These are phyloP conservation scores for Phaeolepiota aurea DNA, from an alignment of 768 basidiomycete species.

Conservation along the genomic window DNA sequence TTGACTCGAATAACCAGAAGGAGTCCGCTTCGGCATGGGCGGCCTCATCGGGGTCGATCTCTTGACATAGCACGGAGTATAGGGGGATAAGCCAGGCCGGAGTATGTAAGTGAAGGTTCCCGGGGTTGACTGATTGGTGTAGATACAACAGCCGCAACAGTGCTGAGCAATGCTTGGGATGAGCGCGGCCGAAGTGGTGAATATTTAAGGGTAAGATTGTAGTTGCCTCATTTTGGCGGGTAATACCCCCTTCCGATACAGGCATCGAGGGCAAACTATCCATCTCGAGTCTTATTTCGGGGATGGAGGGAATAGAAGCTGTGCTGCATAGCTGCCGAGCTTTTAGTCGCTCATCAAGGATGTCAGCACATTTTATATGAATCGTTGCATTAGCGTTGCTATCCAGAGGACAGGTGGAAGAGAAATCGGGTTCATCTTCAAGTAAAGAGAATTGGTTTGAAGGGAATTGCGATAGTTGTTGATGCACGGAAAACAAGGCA, in stretches of 20 bases:
- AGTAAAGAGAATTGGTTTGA: constrained; percentile 38
- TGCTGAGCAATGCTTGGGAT: constrained; percentile 53
- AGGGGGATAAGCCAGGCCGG: constrained; percentile 65
- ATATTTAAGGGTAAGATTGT: constrained; percentile 41
- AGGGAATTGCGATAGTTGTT: constrained; percentile 51
- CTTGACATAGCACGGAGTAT: constrained; percentile 53
- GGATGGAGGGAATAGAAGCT: constrained; percentile 22
- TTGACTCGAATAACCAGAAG: constrained; percentile 75
- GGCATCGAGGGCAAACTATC: constrained; percentile 27
- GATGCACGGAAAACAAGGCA: constrained; percentile 38
- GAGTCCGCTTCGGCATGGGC: constrained; percentile 72
- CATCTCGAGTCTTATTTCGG: constrained; percentile 27
- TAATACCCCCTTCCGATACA: constrained; percentile 24
- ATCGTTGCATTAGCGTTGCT: constrained; percentile 34
- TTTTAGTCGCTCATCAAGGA: constrained; percentile 46
- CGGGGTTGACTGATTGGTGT: constrained; percentile 66
- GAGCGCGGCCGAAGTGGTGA: constrained; percentile 35
- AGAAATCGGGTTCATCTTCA: constrained; percentile 41
- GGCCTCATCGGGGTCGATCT: constrained; percentile 51
- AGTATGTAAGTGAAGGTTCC: constrained; percentile 56
- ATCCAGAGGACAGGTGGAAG: constrained; percentile 41
- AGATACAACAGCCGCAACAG: constrained; percentile 65
- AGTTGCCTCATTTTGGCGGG: constrained; percentile 13
- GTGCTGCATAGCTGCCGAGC: constrained; percentile 24
- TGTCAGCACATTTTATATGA: constrained; percentile 38